These are phyloP conservation scores for Ophiostoma piceae DNA, from an alignment of 2,329 filamentous ascomycete species.

Conservation along the genomic window DNA sequence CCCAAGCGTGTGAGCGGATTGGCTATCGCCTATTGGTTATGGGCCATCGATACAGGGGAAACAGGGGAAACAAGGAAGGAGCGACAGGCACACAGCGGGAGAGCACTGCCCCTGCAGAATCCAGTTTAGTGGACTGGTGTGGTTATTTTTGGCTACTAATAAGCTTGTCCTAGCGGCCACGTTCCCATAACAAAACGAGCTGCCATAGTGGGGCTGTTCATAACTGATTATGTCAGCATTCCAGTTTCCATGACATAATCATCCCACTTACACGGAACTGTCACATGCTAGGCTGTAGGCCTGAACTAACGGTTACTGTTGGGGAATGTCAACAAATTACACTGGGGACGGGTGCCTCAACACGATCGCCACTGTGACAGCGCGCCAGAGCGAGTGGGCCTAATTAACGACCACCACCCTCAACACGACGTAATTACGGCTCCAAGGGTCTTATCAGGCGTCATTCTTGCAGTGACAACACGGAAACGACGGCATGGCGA, in stretches of 20 bases:
- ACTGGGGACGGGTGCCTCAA: conserved; percentile 11
- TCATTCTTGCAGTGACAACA: neutral
- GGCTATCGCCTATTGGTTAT: neutral
- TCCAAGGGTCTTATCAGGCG: neutral
- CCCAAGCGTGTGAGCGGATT: conserved; percentile 1
- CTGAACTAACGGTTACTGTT: neutral
- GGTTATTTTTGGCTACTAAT: neutral
- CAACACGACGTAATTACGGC: neutral
- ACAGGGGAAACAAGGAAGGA: conserved; percentile 1
- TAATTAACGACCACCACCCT: conserved; percentile 1
- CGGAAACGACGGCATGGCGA: neutral
- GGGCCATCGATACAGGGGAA: neutral
- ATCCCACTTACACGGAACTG: neutral
- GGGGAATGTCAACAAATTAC: conserved; percentile 14
- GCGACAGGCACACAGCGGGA: neutral
- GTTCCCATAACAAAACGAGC: neutral
- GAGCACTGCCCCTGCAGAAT: conserved; percentile 9
- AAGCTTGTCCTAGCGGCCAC: neutral
- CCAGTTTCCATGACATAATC: neutral
- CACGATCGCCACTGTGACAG: conserved; percentile 8
- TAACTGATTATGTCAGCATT: neutral
- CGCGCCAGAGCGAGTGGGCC: neutral
- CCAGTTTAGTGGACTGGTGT: neutral
- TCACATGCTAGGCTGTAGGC: conserved; percentile 10
- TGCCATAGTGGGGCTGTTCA: neutral